Evolutionary conservation across 345 rosid genomes (phyloP).

Genomic region (Excoecaria agallocha): DNA sequence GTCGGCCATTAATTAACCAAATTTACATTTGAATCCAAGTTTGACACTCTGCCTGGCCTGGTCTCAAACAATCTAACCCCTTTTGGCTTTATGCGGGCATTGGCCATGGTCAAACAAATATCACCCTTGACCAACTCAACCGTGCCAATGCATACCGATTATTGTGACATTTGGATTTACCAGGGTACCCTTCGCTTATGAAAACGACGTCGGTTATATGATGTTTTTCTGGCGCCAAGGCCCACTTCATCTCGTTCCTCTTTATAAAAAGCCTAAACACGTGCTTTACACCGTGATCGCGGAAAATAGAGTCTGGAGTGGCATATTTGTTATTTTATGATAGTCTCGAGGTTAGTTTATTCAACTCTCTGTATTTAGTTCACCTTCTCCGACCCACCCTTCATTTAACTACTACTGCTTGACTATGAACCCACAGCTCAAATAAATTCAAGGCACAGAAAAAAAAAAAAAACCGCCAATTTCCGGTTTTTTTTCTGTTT

Average conservation of each 20-base stretch:
- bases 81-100: neutral
- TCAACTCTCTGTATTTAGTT: slow-evolving; percentile 18
- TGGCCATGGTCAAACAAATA: slow-evolving; percentile 3
- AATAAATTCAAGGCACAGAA: neutral
- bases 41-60: neutral
- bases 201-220: slow-evolving; percentile 6
- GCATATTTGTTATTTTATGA: slow-evolving; percentile 29
- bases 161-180: neutral
- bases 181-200: neutral
- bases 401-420: slow-evolving; percentile 23
- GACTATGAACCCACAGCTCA: neutral
- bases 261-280: slow-evolving; percentile 54
- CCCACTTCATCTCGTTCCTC: no score
- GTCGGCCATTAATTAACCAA: slow-evolving; percentile 3
- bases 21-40: neutral
- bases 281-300: slow-evolving; percentile 54
- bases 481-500: slow-evolving; percentile 7
- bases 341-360: slow-evolving; percentile 18
- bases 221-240: no score
- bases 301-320: slow-evolving; percentile 31
- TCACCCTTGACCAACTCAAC: neutral
- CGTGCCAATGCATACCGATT: neutral
- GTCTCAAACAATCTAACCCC: neutral
- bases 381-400: slow-evolving; percentile 24
- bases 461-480: slow-evolving; percentile 4